Evolutionary conservation across 1,284 basidiomycete species (phyloP), one percentile per base, ranked within the genome.

Genomic region (Papiliotrema terrestris): DNA sequence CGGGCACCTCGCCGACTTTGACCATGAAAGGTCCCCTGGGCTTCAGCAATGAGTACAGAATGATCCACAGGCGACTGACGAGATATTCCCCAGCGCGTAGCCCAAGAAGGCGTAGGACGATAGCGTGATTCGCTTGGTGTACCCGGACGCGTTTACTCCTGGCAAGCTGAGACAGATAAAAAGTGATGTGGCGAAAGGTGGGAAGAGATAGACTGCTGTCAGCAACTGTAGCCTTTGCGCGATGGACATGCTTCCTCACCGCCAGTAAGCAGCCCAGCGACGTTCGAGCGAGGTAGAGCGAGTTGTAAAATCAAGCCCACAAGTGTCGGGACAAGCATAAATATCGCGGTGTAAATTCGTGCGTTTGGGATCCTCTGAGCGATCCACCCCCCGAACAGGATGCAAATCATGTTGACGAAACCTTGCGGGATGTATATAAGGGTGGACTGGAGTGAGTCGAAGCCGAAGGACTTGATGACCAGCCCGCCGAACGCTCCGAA

Each of bases 71-170:
- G 14, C 55, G 29, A 37, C 35, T 55, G 45, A 15, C 52, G 59
- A 26, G 62, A 63, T 47, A 49, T 54, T 44, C 66, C 57, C 9
- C 67, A 67, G n/a, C 68, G 67, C 67, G 57, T 74, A 73, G 22
- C 60, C 64, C 20, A 71, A 58, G 23, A 74, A 63, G 25, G 42
- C 42, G 9, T 13, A 13, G 20, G 13, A 11, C 42, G 19, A 11
- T 19, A 20, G 19, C 13, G 19, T 20, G 13, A 20, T 13, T 17
- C 42, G 42, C 20, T 43, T 43, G 42, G 42, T 43, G 20, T 43
- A 43, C 9, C 42, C 42, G 9, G 13, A 11, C 9, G 15, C 20
- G 42, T 43, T 43, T 9, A 13, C 13, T 9, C 13, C 42, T 11
- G 42, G 42, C 20, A 43, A 19, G 8, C 15, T 9, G 13, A 43